phyloP scores from a whole-genome alignment of 345 rosid genomes.

The Brassica cretica region DNA sequence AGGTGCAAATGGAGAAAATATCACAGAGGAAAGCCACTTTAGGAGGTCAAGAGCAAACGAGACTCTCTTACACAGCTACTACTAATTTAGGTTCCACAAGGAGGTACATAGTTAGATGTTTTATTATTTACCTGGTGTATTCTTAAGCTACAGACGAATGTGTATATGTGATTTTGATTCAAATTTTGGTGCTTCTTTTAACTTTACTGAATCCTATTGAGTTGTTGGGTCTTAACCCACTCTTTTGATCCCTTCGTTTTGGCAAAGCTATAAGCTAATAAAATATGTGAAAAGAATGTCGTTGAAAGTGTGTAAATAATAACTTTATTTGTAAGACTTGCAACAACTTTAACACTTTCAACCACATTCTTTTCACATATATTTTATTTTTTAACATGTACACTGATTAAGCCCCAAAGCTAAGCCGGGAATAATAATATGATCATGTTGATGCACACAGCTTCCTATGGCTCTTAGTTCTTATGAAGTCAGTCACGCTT shows the following conservation, averaged over 20 bases:
- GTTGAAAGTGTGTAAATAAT: no score
- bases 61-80: constrained; percentile 3
- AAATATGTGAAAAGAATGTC: no score
- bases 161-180: constrained; percentile 28
- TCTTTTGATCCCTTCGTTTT: constrained; percentile 14
- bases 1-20: background rate
- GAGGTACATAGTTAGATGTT: constrained; percentile 28
- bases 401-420: constrained; percentile 10
- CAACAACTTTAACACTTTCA: background rate
- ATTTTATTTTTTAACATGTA: constrained; percentile 4
- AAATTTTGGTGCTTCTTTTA: constrained; percentile 22
- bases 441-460: constrained; percentile 6
- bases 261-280: constrained; percentile 18
- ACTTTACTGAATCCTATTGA: constrained; percentile 15
- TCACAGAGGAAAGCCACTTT: constrained; percentile 21
- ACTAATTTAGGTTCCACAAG: constrained; percentile 23
- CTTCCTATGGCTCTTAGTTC: constrained; percentile 6
- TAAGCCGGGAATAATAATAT: background rate
- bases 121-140: constrained; percentile 15
- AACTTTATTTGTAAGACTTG: no score
- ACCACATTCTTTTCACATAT: background rate
- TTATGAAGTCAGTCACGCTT: constrained; percentile 22
- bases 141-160: constrained; percentile 4
- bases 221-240: constrained; percentile 9
- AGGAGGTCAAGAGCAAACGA: constrained; percentile 18